A percentile compares a stretch with the other conserved stretches of the same genome.
These are phyloP conservation scores for Digitaria exilis DNA, from an alignment of 202 grass and related monocot genomes.

Conservation along the genomic window DNA sequence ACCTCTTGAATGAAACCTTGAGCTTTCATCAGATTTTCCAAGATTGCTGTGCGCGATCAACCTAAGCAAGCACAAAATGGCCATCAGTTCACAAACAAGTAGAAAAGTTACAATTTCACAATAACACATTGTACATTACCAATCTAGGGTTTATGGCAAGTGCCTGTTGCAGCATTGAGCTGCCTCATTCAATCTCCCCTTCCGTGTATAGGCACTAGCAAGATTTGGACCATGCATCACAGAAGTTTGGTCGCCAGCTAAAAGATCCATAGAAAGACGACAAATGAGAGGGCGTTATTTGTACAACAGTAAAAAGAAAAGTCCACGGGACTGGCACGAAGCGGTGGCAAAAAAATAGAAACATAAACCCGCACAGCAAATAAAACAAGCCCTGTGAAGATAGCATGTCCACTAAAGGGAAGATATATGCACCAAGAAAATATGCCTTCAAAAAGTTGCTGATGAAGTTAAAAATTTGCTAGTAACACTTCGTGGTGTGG, in stretches of 20 bases:
- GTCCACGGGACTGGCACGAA: neutral
- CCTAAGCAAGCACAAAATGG: conserved; percentile 47
- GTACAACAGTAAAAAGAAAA: neutral
- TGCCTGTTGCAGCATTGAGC: conserved; percentile 82
- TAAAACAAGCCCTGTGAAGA: conserved; percentile 19
- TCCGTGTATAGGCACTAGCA: conserved; percentile 79
- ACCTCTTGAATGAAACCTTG: conserved; percentile 88
- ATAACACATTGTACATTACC: conserved; percentile 47
- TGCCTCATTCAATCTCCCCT: conserved; percentile 73
- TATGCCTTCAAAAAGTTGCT: neutral
- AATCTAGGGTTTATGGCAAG: conserved; percentile 82
- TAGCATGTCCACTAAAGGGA: neutral
- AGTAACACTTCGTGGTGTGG: neutral
- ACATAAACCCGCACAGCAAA: neutral
- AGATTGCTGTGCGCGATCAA: conserved; percentile 95
- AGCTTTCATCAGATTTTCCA: conserved; percentile 89
- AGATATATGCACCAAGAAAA: neutral
- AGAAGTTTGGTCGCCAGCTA: conserved; percentile 76
- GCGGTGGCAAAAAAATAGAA: neutral
- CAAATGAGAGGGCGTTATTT: neutral
- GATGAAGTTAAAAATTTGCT: neutral
- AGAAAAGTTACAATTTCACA: conserved; percentile 12
- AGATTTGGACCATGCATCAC: conserved; percentile 90
- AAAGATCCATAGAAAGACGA: conserved; percentile 27
- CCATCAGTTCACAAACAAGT: conserved; percentile 33